Conservation (phyloP, 1,139 yeast genomes). For the Hyphopichia fennica region DNA sequence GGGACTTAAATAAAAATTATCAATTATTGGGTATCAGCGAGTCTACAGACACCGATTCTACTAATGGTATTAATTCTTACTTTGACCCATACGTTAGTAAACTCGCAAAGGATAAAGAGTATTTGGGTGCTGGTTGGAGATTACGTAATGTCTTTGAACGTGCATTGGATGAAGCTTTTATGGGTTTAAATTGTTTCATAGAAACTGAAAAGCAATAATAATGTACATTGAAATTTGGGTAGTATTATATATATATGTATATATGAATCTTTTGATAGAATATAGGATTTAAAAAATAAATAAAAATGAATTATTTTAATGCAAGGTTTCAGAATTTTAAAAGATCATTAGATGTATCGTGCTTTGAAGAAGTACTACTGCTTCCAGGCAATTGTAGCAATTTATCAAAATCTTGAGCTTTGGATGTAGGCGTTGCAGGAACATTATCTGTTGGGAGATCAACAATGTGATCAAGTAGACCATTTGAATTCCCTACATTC, state of each 20-base stretch:
- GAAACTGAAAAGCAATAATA: conserved; percentile 54
- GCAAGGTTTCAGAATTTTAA: background rate
- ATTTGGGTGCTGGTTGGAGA: conserved; percentile 84
- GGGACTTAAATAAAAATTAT: conserved; percentile 50
- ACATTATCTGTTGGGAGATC: background rate
- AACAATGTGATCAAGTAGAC: background rate
- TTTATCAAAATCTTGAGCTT: background rate
- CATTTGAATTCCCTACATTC: background rate
- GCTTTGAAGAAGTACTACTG: too few species aligned
- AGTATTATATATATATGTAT: background rate
- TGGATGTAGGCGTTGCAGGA: background rate
- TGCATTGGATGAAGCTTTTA: conserved; percentile 83
- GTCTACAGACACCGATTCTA: conserved; percentile 46
- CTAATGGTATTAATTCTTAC: conserved; percentile 49
- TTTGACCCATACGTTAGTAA: conserved; percentile 50
- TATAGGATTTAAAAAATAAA: background rate
- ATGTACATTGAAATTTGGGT: background rate
- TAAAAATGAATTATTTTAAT: background rate
- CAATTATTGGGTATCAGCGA: conserved; percentile 26
- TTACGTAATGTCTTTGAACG: conserved; percentile 68
- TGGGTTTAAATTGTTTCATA: conserved; percentile 82
- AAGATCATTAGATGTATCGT: background rate
- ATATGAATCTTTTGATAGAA: background rate
- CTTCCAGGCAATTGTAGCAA: background rate
- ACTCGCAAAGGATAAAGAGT: conserved; percentile 64